Base-by-base conservation (phyloP, 805 yeast genomes). In the Zygoascus flipseniorum region DNA sequence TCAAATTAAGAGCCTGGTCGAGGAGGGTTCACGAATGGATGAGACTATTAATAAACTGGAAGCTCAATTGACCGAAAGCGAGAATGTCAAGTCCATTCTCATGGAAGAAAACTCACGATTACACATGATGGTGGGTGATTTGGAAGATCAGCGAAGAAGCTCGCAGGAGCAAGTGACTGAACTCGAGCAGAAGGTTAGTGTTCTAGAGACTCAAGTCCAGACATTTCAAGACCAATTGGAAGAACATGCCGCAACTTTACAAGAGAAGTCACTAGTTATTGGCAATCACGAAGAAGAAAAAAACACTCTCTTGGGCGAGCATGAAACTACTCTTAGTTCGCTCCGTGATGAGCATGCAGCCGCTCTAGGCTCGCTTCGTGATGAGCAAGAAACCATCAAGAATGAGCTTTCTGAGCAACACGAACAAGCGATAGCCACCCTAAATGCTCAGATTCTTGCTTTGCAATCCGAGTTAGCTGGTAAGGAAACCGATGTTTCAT, bases 21-120 rank as follows among this genome's bases (percentile, higher is more conserved):
- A 71, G 31, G 81, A 77, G 59, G 76, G 78, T 43, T 69, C 76
- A 18, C 72, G 77, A 55, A 73, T 78, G 77, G 83, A 80, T 55
- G 57, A 56, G 35, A 58, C 58, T 18, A 55, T 66, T 13, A 62
- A 60, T 43, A 56, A 59, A 18, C 58, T 66, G n/a, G 62, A 65
- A 47, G 52, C 54, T 13, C 63, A 59, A 48, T 54, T 60, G n/a
- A 51, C 41, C 4, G 65, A 66, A 37, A 58, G 62, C 0, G 68
- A 66, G 55, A 51, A 41, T 16, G 37, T 61, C 43, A 65, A 60
- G 32, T 56, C 51, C 23, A 52, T 59, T 5, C 57, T 63, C 8
- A 57, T 55, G 20, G 62, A 60, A 37, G 68, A 65, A 42, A 66
- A 64, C 48, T 60, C 56, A n/a, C 62, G 60, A 43, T 56, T 66